Base-by-base conservation (phyloP, 2,329 filamentous ascomycete genomes). In the Scedosporium minutisporum region DNA sequence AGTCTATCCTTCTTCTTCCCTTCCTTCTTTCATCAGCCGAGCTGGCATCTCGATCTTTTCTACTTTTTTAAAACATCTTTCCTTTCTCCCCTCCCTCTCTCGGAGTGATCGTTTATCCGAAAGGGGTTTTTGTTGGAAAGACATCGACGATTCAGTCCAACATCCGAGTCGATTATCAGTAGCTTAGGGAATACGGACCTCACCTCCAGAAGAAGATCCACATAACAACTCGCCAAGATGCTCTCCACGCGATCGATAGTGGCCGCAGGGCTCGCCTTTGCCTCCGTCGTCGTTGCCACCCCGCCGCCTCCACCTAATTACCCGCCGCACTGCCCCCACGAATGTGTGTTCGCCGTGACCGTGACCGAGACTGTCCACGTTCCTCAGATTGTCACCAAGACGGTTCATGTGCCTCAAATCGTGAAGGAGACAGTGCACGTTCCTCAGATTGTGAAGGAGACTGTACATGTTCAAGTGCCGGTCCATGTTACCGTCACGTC, bases 41-140 rank as follows among this genome's bases (percentile, higher is more conserved):
- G 51, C 60, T 61, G 60, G 60, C 25, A 53, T 62, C 51, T 57
- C 60, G 23, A 25, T 57, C 51, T 62, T 57, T 62, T 21, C 33
- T 51, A 60, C 41, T 51, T 21, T 58, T 23, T 41, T n/a, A 4
- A 16, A 46, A 21, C 21, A 46, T 18, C 27, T 46, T n/a, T 38
- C 29, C 55, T 23, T 61, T 25, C 33, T 41, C 6, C 33, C 46
- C 41, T 61, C 29, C 29, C 48, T 55, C 7, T 41, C 18, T 42
- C 41, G 33, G 33, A 1, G 33, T 38, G 1, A 57, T 16, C 23
- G 12, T 12, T 57, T 57, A n/a, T 16, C 6, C 23, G 16, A 27
- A 29, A 27, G 53, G 18, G 44, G 48, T 21, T 55, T 16, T 53
- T 14, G 12, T 14, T 18, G 14, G 21, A 41, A 16, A 53, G 14